Percentiles rank a stretch among this genome's conserved stretches.
These are phyloP conservation scores for Gossypium schwendimanii DNA, from an alignment of 441 rosid genomes.

Conservation along the genomic window DNA sequence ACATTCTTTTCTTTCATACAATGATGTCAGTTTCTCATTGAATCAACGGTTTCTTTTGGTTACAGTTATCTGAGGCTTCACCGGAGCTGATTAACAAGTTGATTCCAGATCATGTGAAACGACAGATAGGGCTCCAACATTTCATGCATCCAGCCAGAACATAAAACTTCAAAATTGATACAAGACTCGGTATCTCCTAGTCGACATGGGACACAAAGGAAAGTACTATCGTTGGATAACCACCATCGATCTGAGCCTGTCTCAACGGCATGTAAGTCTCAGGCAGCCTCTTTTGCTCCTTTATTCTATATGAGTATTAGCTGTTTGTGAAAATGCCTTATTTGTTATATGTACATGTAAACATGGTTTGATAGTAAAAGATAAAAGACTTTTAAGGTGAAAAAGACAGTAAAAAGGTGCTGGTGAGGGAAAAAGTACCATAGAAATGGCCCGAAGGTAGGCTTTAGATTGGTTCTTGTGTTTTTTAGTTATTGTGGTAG, in stretches of 20 bases:
- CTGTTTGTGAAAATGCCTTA: conserved; percentile 16
- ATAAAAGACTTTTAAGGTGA: conserved; percentile 24
- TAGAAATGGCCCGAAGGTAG: conserved; percentile 23
- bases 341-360: conserved; percentile 45
- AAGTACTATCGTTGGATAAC: conserved; percentile 25
- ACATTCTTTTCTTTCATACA: background rate
- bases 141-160: conserved; percentile 59
- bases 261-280: conserved; percentile 22
- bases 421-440: conserved; percentile 30
- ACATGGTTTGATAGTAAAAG: conserved; percentile 55
- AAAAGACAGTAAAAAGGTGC: conserved; percentile 25
- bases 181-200: conserved; percentile 18
- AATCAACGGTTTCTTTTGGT: background rate
- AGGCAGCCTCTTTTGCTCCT: conserved; percentile 18
- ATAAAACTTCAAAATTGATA: conserved; percentile 15
- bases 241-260: conserved; percentile 30
- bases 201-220: conserved; percentile 16
- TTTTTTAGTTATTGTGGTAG: conserved; percentile 26
- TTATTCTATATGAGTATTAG: background rate
- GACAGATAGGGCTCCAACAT: conserved; percentile 60
- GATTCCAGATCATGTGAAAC: conserved; percentile 82
- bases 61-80: conserved; percentile 66
- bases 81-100: conserved; percentile 76
- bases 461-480: conserved; percentile 23
- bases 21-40: no score